These are phyloP conservation scores for Escallonia herrerae DNA, from an alignment of 129 eudicot genomes.

Conservation along the genomic window DNA sequence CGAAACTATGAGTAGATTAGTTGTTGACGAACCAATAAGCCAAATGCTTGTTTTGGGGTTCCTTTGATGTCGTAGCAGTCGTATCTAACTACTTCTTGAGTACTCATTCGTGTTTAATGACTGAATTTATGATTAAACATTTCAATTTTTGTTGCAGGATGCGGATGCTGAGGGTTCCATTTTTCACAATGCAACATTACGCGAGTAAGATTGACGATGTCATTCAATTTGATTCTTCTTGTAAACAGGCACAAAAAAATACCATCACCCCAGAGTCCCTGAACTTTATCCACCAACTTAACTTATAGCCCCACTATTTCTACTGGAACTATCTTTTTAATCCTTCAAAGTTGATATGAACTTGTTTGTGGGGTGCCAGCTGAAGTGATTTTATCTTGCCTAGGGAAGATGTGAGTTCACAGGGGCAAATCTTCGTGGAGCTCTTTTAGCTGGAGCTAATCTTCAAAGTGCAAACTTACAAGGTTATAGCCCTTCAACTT, in stretches of 20 bases:
- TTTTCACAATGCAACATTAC: slow-evolving; percentile 91
- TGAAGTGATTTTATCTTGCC: slow-evolving; percentile 46
- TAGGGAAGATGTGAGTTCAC: slow-evolving; percentile 95
- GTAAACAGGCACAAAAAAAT: slow-evolving; percentile 1
- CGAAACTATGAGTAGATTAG: background rate
- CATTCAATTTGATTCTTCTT: background rate
- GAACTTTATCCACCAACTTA: background rate
- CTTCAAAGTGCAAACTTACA: slow-evolving; percentile 97
- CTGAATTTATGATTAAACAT: background rate
- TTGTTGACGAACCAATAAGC: background rate
- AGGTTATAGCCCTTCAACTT: slow-evolving; percentile 30
- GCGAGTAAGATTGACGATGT: slow-evolving; percentile 58
- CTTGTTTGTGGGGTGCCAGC: slow-evolving; percentile 20
- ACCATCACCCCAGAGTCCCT: background rate
- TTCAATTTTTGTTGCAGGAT: slow-evolving; percentile 41
- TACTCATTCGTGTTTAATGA: background rate
- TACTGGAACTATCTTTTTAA: background rate
- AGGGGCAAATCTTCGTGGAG: slow-evolving; percentile 96
- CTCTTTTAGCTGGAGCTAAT: slow-evolving; percentile 91
- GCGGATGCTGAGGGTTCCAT: slow-evolving; percentile 90
- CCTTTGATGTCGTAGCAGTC: background rate
- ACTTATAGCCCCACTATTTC: background rate
- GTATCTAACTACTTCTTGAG: background rate
- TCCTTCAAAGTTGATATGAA: slow-evolving; percentile 5
- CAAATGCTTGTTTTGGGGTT: background rate